Evolutionary conservation across 805 yeast genomes (phyloP).

Genomic region (Starmerella sirachaensis): DNA sequence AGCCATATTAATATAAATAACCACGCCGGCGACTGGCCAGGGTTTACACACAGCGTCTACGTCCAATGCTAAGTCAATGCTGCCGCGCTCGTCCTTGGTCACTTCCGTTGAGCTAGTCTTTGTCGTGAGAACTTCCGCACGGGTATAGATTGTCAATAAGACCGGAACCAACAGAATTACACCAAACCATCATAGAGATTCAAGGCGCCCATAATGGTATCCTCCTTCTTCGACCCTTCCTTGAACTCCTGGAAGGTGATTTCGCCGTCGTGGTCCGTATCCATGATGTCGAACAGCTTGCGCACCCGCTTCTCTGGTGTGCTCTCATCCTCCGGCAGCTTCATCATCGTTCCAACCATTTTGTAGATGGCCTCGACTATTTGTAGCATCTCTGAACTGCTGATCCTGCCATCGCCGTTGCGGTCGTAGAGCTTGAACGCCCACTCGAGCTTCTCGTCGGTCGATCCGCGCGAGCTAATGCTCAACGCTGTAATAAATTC

Average conservation of each 20-base stretch:
- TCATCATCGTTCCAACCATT: conserved; percentile 93
- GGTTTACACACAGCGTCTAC: no score
- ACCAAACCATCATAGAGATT: conserved; percentile 73
- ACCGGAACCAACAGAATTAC: no score
- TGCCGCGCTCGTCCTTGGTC: no score
- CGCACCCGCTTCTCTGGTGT: conserved; percentile 82
- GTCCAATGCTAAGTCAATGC: no score
- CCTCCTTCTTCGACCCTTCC: conserved; percentile 67
- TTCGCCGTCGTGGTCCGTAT: conserved; percentile 54
- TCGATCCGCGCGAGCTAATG: conserved; percentile 72
- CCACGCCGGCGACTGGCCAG: neutral
- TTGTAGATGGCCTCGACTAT: conserved; percentile 78
- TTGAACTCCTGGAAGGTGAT: conserved; percentile 77
- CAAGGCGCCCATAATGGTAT: conserved; percentile 62
- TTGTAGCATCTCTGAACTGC: conserved; percentile 64
- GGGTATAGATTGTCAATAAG: no score
- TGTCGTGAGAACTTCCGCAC: no score
- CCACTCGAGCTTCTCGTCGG: conserved; percentile 80
- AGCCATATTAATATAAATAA: neutral
- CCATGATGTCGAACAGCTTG: conserved; percentile 66
- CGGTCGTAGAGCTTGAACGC: conserved; percentile 80
- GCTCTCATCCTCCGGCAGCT: conserved; percentile 72
- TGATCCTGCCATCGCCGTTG: conserved; percentile 63
- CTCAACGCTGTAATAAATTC: conserved; percentile 84
- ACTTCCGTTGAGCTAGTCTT: no score